Percentiles rank a stretch among this genome's conserved stretches.
These are phyloP conservation scores for Solanum aculeatissimum DNA, from an alignment of 305 asterid genomes.

Conservation along the genomic window DNA sequence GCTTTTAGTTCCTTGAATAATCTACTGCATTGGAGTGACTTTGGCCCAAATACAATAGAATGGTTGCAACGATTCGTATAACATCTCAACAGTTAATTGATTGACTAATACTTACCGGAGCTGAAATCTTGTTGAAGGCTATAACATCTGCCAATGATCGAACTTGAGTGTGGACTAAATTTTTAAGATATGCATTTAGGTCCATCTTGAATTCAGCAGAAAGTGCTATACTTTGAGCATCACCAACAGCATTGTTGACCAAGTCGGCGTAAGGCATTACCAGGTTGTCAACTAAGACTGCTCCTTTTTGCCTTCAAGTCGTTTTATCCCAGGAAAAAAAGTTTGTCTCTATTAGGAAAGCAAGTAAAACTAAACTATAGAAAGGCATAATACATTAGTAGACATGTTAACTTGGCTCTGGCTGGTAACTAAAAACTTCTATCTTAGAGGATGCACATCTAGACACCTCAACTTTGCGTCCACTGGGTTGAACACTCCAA, in stretches of 20 bases:
- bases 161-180: slow-evolving; percentile 27
- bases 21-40: not conserved
- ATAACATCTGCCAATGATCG: slow-evolving; percentile 29
- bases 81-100: not conserved
- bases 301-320: slow-evolving; percentile 19
- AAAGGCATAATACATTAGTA: not conserved
- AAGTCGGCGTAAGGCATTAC: slow-evolving; percentile 10
- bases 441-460: not conserved
- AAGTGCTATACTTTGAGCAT: slow-evolving; percentile 5
- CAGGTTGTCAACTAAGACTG: slow-evolving; percentile 24
- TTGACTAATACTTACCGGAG: slow-evolving; percentile 4
- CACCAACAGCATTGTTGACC: not conserved
- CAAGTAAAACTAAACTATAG: not conserved
- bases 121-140: slow-evolving; percentile 27
- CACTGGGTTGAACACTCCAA: not conserved
- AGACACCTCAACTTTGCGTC: not conserved
- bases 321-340: not conserved
- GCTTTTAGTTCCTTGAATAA: not conserved
- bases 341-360: not conserved
- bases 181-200: slow-evolving; percentile 25
- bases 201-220: slow-evolving; percentile 31
- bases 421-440: not conserved
- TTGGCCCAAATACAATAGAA: not conserved
- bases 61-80: not conserved
- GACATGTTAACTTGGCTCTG: not conserved